Base-by-base conservation (phyloP, 192 early-diverging fungal species). In the Coemansia sp. region DNA sequence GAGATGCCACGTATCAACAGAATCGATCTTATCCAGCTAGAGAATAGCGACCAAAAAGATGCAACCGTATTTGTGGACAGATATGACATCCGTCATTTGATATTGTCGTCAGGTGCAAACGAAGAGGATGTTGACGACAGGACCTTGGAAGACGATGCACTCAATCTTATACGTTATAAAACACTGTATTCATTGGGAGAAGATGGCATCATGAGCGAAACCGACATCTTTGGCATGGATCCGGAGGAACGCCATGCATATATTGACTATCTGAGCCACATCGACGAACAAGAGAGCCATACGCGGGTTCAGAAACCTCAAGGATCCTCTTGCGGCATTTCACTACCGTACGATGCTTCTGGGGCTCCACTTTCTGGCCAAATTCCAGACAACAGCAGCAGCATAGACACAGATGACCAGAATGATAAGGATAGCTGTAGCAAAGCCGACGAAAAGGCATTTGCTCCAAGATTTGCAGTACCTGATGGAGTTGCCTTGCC, bases 401-500 rank as follows among this genome's bases (percentile, higher is more conserved):
- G 18, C 41, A 36, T 40, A 37, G 45, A 43, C 7, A 22, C 41
- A 37, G 52, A 52, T 8, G 36, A 15, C 51, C 19, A 45, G 13
- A 19, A 61, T 12, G 60, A 54, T 26, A 15, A 21, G n/a, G 51
- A 42, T 15, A 19, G 18, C 7, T 18, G n/a, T 7, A 40, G 58
- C 6, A 18, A 6, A 54, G 37, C n/a, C 18, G 43, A 65, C 21
- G 57, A 39, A 8, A 40, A 26, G 8, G 13, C 41, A 4, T 67
- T 82, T 41, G 47, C 0, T 1, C 71, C 56, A 2, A 18, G 37
- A 4, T 76, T 82, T 57, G 58, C 64, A 0, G 65, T 76, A 13
- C 74, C 79, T 0, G 67, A 76, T 5, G 64, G 47, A 5, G 67
- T 76, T 63, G 47, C 37, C 0, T 11, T 32, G 78, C 92, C 92